Evolutionary conservation across 805 yeast genomes (phyloP).

Genomic region (Candida lessepsii): DNA sequence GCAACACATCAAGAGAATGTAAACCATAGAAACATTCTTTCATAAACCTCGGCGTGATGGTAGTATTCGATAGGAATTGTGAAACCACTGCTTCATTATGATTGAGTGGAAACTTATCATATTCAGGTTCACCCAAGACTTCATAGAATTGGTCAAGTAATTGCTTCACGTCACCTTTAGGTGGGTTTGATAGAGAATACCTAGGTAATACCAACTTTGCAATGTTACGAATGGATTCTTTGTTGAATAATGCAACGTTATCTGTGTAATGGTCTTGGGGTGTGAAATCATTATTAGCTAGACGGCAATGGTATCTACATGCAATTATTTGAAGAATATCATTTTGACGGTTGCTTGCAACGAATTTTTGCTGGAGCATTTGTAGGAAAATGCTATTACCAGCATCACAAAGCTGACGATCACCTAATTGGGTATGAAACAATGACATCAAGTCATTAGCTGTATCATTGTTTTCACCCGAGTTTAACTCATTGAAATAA

Average conservation of each 20-base stretch:
- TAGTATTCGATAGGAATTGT: slow-evolving; percentile 44
- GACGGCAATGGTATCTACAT: slow-evolving; percentile 71
- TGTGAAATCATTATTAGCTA: slow-evolving; percentile 56
- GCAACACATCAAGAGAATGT: slow-evolving; percentile 25
- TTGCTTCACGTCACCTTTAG: slow-evolving; percentile 69
- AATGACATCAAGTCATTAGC: slow-evolving; percentile 45
- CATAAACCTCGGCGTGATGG: slow-evolving; percentile 45
- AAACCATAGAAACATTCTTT: slow-evolving; percentile 55
- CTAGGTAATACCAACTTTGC: slow-evolving; percentile 53
- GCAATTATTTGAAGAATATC: slow-evolving; percentile 75
- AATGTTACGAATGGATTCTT: slow-evolving; percentile 31
- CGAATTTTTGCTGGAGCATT: slow-evolving; percentile 50
- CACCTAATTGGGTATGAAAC: slow-evolving; percentile 74
- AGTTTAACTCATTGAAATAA: slow-evolving; percentile 25
- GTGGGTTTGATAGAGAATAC: slow-evolving; percentile 57
- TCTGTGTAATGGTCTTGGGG: slow-evolving; percentile 64
- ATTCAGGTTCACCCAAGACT: slow-evolving; percentile 65
- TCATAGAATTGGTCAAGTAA: slow-evolving; percentile 71
- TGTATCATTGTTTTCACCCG: background rate
- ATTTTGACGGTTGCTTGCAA: slow-evolving; percentile 46
- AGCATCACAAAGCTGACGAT: slow-evolving; percentile 63
- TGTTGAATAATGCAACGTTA: slow-evolving; percentile 26
- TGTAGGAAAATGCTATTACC: slow-evolving; percentile 61
- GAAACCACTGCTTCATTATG: slow-evolving; percentile 37
- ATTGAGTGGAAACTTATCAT: slow-evolving; percentile 37